Evolutionary conservation across 495 filamentous ascomycete genomes (phyloP), one percentile per base, ranked within the genome.

Genomic region (Penicillium lagena): DNA sequence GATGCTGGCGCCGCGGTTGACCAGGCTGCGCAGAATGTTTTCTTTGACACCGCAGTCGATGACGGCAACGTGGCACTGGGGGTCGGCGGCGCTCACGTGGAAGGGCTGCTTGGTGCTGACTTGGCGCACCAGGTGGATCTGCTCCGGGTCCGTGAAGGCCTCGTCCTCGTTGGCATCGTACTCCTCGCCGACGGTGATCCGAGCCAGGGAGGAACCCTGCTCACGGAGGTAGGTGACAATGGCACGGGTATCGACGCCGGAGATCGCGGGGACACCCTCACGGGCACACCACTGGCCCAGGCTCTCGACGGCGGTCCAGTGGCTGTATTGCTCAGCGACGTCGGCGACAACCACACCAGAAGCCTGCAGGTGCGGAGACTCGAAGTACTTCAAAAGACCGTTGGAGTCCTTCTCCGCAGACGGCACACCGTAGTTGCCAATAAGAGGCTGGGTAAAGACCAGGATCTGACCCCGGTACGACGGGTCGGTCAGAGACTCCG

Each of bases 31-130:
- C 40, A 98, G 81, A 62, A 98, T 98, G 74, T 97, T 98, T 77
- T 98, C 93, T 78, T 98, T 98, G 47, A 98, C 94, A 67, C 93
- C 93, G 62, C 93, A 98, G 70, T 98, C 93, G 63, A 98, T 83
- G 46, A 98, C 78, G 30, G 91, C 93, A 56, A 98, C 80, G 69
- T 98, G 93, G 64, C 84, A 80, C 60, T 86, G 82, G 46, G 90
- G 87, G 52, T 77, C 75, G 35, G 79, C 75, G 30, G 89, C 86
- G 49, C 81, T 80, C 47, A 96, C 84, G 59, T 96, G 91, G 76
- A 98, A 98, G 9, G 93, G 94, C 43, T 89, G 82, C 76, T 98
- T 98, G 63, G 93, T 98, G 75, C 86, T 93, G 51, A 98, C 93
- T 47, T 86, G 83, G 63, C 87, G 87, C 49, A 98, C 93, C 42